Evolutionary conservation across 2,329 filamentous ascomycete genomes (phyloP).

Genomic region (Alternaria atra): DNA sequence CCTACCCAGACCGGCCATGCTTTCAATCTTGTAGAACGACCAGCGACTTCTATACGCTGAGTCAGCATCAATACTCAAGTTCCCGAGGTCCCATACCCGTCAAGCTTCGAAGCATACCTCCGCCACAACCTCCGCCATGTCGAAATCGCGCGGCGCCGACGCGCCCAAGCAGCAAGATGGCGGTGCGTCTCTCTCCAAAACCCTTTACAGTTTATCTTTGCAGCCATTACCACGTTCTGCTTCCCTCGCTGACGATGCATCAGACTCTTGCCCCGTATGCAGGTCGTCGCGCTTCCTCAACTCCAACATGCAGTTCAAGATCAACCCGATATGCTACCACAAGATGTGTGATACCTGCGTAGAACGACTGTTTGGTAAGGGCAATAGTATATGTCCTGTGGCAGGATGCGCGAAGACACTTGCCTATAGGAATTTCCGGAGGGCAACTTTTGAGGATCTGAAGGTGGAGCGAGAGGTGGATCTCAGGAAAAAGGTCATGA

Average conservation of each 20-base stretch:
- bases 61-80: slow-evolving; percentile 20
- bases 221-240: slow-evolving; percentile 26
- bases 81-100: not conserved
- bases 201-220: slow-evolving; percentile 43
- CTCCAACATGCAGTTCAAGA: slow-evolving; percentile 89
- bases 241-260: slow-evolving; percentile 37
- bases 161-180: slow-evolving; percentile 48
- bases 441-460: slow-evolving; percentile 90
- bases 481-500: slow-evolving; percentile 79
- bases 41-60: slow-evolving; percentile 17
- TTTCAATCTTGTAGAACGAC: not conserved
- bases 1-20: not conserved
- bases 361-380: slow-evolving; percentile 89
- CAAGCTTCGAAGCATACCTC: slow-evolving; percentile 4
- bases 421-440: slow-evolving; percentile 82
- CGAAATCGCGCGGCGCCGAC: slow-evolving; percentile 43
- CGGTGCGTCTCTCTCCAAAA: slow-evolving; percentile 49
- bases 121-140: slow-evolving; percentile 42
- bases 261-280: slow-evolving; percentile 94
- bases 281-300: slow-evolving; percentile 97
- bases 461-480: slow-evolving; percentile 92
- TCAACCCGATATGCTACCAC: slow-evolving; percentile 99
- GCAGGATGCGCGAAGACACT: slow-evolving; percentile 88
- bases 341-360: slow-evolving; percentile 98
- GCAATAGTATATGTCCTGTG: slow-evolving; percentile 91